Evolutionary conservation across 176 grass and related monocot genomes (phyloP), one percentile per base, ranked within the genome.

Genomic region (Luzula sylvatica): DNA sequence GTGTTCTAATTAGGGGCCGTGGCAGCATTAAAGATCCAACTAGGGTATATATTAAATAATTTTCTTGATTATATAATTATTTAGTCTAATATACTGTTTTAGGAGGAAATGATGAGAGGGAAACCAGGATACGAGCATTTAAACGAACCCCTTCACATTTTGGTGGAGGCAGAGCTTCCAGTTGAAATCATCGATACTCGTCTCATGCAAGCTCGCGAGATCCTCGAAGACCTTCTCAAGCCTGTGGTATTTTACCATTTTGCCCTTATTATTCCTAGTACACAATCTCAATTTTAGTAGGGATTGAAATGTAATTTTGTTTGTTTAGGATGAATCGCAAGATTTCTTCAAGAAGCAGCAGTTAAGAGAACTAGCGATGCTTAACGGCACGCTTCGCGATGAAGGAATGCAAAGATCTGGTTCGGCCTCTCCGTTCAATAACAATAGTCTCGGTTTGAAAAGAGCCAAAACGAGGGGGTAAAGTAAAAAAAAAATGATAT

Each of bases 321-420:
- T 68, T 44, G 15, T 53, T 20, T 72, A 95, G 83, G 89, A 95
- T 24, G 89, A 95, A 72, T 88, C 89, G 5, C 89, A 88, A 32
- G 89, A 95, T 61, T 88, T 88, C 52, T 87, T 80, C 73, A 95
- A 95, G 79, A 95, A 95, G 76, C 83, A 95, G 73, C 89, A 95
- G 83, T 56, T 95, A 23, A 63, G 76, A 32, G 89, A 95, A 73
- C 89, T 95, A 40, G 89, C 89, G 13, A 63, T 88, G 79, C 61
- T 95, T 20, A 95, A 95, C 45, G 89, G 89, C 43, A 95, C 89
- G 19, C 83, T 95, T 47, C 89, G 80, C 23, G 89, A 95, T 50
- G 89, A 95, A 76, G 89, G 76, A 19, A 78, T 87, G 69, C 83
- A 81, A 18, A 81, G 79, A 59, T 84, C 89, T 23, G 83, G 83